These are phyloP conservation scores for Hirschioporus abietinus DNA, from an alignment of 768 basidiomycete genomes.

Conservation along the genomic window DNA sequence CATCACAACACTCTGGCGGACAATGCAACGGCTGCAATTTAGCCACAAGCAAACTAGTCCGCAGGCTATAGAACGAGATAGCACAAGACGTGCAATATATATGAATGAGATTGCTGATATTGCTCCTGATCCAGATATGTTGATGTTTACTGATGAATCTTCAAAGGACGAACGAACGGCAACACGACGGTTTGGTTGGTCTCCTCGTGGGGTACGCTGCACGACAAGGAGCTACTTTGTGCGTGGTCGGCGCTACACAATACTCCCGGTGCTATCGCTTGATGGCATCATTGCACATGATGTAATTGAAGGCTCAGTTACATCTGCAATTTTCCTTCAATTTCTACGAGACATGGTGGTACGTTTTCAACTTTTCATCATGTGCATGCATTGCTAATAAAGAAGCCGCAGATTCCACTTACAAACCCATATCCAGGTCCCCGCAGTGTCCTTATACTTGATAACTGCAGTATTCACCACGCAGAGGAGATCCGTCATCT, in stretches of 20 bases:
- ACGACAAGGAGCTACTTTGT: constrained; percentile 12
- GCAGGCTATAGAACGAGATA: constrained; percentile 13
- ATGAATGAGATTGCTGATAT: constrained; percentile 2
- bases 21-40: constrained; percentile 8
- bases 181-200: neutral
- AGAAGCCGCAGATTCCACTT: constrained; percentile 17
- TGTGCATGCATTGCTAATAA: constrained; percentile 13
- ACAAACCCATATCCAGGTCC: constrained; percentile 30
- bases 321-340: constrained; percentile 6
- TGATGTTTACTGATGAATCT: constrained; percentile 21
- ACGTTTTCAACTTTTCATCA: neutral
- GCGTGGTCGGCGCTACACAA: constrained; percentile 9
- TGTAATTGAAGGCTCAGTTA: constrained; percentile 17
- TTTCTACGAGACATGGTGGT: constrained; percentile 14
- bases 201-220: constrained; percentile 7
- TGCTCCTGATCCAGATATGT: constrained; percentile 16
- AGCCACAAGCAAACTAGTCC: constrained; percentile 15
- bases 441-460: constrained; percentile 32
- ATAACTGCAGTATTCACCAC: constrained; percentile 39
- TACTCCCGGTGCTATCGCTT: constrained; percentile 17
- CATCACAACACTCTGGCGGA: constrained; percentile 7
- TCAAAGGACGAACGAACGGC: constrained; percentile 12
- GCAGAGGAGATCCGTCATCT: constrained; percentile 29
- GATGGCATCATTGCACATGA: constrained; percentile 18
- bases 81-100: neutral